Evolutionary conservation across 2,329 filamentous ascomycete genomes (phyloP).

Genomic region (Ilyonectria destructans): DNA sequence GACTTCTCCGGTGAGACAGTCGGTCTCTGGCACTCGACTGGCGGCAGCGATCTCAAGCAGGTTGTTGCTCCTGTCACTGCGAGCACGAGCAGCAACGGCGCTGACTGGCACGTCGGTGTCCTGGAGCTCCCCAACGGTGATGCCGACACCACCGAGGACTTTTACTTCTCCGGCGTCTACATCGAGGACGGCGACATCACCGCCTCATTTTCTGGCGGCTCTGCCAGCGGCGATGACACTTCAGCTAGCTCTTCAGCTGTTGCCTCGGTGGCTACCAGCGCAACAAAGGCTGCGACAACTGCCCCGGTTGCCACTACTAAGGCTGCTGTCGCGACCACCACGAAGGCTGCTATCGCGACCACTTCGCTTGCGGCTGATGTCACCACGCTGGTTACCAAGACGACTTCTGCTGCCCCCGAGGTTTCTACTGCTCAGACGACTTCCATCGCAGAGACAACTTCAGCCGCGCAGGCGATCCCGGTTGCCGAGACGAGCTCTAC

Average conservation of each 20-base stretch:
- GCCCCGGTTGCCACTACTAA: neutral
- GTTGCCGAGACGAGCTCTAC: neutral
- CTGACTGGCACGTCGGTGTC: slow-evolving; percentile 82
- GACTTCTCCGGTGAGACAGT: slow-evolving; percentile 76
- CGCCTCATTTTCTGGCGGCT: slow-evolving; percentile 37
- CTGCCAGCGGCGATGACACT: slow-evolving; percentile 6
- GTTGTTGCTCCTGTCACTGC: slow-evolving; percentile 74
- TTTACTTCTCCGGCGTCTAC: slow-evolving; percentile 82
- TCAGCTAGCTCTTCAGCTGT: neutral
- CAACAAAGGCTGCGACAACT: neutral
- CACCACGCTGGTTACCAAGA: neutral
- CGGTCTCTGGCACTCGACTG: slow-evolving; percentile 81
- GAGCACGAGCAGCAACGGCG: slow-evolving; percentile 76
- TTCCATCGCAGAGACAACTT: slow-evolving; percentile 2
- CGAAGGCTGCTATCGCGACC: neutral
- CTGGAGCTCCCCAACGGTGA: slow-evolving; percentile 75
- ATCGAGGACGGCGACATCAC: slow-evolving; percentile 67
- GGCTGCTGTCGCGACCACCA: neutral
- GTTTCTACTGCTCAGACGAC: slow-evolving; percentile 2
- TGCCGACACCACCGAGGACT: slow-evolving; percentile 73
- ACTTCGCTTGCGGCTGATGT: neutral
- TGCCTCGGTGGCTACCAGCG: neutral
- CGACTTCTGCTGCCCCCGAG: neutral
- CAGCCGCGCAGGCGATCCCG: neutral
- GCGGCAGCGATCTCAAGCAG: slow-evolving; percentile 70